Evolutionary conservation across 306 rosid species (phyloP).

Genomic region (Neltuma alba): DNA sequence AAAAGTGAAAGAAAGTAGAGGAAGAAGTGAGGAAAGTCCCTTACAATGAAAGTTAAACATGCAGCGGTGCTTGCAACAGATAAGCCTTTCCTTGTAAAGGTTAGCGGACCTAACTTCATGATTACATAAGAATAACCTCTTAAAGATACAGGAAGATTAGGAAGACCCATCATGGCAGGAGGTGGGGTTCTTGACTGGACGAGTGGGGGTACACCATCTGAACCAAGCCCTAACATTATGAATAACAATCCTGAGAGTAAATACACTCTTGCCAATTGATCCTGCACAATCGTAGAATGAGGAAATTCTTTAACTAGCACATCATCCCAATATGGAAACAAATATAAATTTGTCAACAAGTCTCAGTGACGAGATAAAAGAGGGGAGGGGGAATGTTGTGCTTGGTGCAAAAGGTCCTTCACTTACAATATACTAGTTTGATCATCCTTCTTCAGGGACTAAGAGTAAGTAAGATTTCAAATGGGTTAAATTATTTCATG

Average conservation of each 20-base stretch:
- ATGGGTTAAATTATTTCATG: slow-evolving; percentile 11
- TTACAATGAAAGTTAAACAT: slow-evolving; percentile 87
- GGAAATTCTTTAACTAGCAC: slow-evolving; percentile 35
- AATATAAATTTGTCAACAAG: slow-evolving; percentile 5
- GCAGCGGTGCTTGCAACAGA: slow-evolving; percentile 92
- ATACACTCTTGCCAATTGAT: slow-evolving; percentile 93
- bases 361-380: not conserved
- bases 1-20: slow-evolving; percentile 10
- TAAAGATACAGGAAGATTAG: slow-evolving; percentile 73
- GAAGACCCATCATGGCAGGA: slow-evolving; percentile 73
- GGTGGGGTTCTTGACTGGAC: slow-evolving; percentile 90
- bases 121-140: slow-evolving; percentile 84
- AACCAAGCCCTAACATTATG: slow-evolving; percentile 78
- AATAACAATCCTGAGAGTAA: slow-evolving; percentile 84
- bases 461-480: not conserved
- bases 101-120: slow-evolving; percentile 80
- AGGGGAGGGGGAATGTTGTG: not conserved
- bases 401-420: not conserved
- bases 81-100: slow-evolving; percentile 91
- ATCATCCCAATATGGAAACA: slow-evolving; percentile 22
- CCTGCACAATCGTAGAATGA: slow-evolving; percentile 51
- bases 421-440: not conserved
- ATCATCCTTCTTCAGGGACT: not conserved
- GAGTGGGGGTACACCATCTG: slow-evolving; percentile 89
- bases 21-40: slow-evolving; percentile 41